These are phyloP conservation scores for Tardiomyces digboiensis DNA, from an alignment of 1,139 yeast species.

Conservation along the genomic window DNA sequence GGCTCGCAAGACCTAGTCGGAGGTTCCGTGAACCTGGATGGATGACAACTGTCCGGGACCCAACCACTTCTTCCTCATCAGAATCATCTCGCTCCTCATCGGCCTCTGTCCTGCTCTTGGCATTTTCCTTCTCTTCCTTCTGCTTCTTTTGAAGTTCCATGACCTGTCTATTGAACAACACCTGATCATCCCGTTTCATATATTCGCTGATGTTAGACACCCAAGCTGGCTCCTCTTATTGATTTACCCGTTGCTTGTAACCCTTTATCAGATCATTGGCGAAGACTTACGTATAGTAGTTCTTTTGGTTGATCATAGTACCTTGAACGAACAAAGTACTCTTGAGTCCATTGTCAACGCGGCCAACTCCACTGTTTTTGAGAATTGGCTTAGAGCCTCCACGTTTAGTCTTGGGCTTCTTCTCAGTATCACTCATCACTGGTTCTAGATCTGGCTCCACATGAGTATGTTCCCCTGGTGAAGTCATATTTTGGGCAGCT, in stretches of 20 bases:
- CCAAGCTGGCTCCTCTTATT: no score
- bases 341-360: conserved; percentile 49
- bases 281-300: conserved; percentile 53
- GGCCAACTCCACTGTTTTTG: background rate
- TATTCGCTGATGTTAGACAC: conserved; percentile 40
- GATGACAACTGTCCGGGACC: conserved; percentile 63
- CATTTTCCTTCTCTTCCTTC: conserved; percentile 19
- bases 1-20: conserved; percentile 78
- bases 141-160: conserved; percentile 23
- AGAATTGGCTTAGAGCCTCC: background rate
- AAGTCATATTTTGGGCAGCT: no score
- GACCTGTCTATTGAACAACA: conserved; percentile 31
- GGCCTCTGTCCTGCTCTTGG: conserved; percentile 17
- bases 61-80: conserved; percentile 40
- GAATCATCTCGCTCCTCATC: conserved; percentile 43
- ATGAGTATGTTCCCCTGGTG: no score
- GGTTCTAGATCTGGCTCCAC: no score
- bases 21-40: conserved; percentile 82
- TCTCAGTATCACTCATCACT: background rate
- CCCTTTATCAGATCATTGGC: background rate
- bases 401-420: background rate
- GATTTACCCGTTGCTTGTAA: no score
- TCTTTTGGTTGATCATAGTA: conserved; percentile 82
- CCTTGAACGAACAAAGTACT: conserved; percentile 59
- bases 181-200: conserved; percentile 75